phyloP scores from a whole-genome alignment of 176 grass and related monocot genomes.

The Alopecurus myosuroides region DNA sequence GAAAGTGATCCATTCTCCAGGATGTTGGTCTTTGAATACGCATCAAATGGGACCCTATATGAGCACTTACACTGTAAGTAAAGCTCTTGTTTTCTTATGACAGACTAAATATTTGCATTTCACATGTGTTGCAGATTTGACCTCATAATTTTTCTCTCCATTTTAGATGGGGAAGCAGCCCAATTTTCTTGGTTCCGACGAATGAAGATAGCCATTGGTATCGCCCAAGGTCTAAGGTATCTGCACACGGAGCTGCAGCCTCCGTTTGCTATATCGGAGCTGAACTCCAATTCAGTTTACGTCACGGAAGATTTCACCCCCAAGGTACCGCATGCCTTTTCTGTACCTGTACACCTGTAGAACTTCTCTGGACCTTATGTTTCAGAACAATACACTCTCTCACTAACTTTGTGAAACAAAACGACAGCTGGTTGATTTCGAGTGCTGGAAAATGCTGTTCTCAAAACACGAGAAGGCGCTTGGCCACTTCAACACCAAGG shows the following conservation, averaged over 20 bases:
- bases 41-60: constrained; percentile 86
- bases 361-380: neutral
- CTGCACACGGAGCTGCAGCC: constrained; percentile 79
- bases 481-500: constrained; percentile 30
- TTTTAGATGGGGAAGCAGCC: constrained; percentile 74
- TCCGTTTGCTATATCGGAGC: constrained; percentile 64
- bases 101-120: neutral
- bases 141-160: neutral
- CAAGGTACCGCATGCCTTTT: constrained; percentile 37
- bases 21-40: constrained; percentile 91
- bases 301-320: constrained; percentile 89
- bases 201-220: constrained; percentile 93
- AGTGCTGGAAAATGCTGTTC: constrained; percentile 87
- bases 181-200: constrained; percentile 87
- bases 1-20: constrained; percentile 87
- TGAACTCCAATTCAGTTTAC: constrained; percentile 70
- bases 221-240: constrained; percentile 74
- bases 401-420: neutral
- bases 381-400: neutral
- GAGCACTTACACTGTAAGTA: constrained; percentile 89
- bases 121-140: neutral
- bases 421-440: constrained; percentile 87
- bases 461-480: constrained; percentile 46
- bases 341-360: neutral
- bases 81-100: neutral